These are phyloP conservation scores for Clarkia xantiana DNA, from an alignment of 345 rosid species.

Conservation along the genomic window DNA sequence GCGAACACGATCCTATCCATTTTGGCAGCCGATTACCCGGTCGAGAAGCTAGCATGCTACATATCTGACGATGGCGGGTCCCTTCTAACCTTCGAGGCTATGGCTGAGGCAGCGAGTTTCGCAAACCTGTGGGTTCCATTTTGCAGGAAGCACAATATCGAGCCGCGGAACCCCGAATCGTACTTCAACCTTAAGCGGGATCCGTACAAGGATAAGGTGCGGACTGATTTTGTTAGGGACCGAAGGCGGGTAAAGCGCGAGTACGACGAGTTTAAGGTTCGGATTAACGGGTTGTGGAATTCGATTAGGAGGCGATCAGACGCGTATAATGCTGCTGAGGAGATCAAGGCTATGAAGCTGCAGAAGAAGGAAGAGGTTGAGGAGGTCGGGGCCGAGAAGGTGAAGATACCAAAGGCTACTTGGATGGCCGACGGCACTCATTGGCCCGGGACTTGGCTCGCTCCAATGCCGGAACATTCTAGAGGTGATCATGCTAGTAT, in stretches of 20 bases:
- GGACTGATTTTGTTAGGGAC: conserved; percentile 61
- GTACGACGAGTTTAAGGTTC: conserved; percentile 74
- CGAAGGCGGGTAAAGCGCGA: conserved; percentile 56
- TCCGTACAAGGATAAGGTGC: conserved; percentile 63
- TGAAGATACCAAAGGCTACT: conserved; percentile 63
- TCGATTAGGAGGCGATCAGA: conserved; percentile 62
- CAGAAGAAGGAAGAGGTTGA: conserved; percentile 35
- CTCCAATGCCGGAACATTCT: conserved; percentile 40
- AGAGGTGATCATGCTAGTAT: conserved; percentile 75
- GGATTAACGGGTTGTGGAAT: conserved; percentile 49
- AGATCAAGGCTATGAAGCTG: conserved; percentile 49
- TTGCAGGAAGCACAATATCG: conserved; percentile 58
- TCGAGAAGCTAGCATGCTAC: conserved; percentile 71
- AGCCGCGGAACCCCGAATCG: conserved; percentile 76
- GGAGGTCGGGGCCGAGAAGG: conserved; percentile 32
- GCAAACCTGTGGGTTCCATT: conserved; percentile 81
- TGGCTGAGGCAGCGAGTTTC: conserved; percentile 88
- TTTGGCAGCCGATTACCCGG: conserved; percentile 58
- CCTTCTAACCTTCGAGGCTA: conserved; percentile 75
- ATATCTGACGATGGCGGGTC: conserved; percentile 82
- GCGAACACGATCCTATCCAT: conserved; percentile 81
- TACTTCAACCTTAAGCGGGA: conserved; percentile 59
- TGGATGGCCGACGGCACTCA: conserved; percentile 82
- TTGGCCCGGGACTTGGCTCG: conserved; percentile 79
- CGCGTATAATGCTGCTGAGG: conserved; percentile 61